Base-by-base conservation (phyloP, 371 early-diverging fungal genomes). In the Actinomucor elegans region DNA sequence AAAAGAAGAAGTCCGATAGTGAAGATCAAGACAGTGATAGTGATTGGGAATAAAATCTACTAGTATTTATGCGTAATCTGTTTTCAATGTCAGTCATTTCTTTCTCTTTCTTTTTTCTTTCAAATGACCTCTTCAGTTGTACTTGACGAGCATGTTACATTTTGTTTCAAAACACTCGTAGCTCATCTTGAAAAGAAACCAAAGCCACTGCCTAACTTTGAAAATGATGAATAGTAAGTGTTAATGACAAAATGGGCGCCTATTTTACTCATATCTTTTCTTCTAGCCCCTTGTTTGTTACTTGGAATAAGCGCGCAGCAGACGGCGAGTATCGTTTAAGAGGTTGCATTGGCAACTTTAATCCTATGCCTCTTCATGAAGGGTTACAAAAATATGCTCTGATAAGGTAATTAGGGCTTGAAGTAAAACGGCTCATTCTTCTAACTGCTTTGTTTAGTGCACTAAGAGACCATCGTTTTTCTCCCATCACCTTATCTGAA, bases 261-360 rank as follows among this genome's bases (percentile, higher is more conserved):
- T 14, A 23, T 14, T 14, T 24, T 14, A 31, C 1, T 17, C 27
- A 26, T 28, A 24, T 17, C 14, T 12, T 43, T 17, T 23, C 21
- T 27, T 11, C 0, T 53, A 85, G 87, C 52, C 95, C 95, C 5
- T 75, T 94, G 26, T 94, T 94, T 61, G 92, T 94, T 4, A 91
- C 95, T 17, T 94, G 95, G 95, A 77, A 86, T 48, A 66, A 71
- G 18, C 54, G 54, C 23, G 48, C 57, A 9, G 12, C 9, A 7
- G 49, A 73, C 40, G 79, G 67, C 5, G 70, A 78, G 8, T 53
- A 64, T 32, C 71, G 71, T 14, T 73, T 96, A 34, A 88, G 96
- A 46, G 97, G 97, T 10, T 97, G 97, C 67, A 96, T 97, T 37
- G 98, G 98, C 12, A 96, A 86, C 64, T 97, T 97, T 59, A 68